phyloP scores from a whole-genome alignment of 495 filamentous ascomycete genomes.

The Aspergillus haitiensis region DNA sequence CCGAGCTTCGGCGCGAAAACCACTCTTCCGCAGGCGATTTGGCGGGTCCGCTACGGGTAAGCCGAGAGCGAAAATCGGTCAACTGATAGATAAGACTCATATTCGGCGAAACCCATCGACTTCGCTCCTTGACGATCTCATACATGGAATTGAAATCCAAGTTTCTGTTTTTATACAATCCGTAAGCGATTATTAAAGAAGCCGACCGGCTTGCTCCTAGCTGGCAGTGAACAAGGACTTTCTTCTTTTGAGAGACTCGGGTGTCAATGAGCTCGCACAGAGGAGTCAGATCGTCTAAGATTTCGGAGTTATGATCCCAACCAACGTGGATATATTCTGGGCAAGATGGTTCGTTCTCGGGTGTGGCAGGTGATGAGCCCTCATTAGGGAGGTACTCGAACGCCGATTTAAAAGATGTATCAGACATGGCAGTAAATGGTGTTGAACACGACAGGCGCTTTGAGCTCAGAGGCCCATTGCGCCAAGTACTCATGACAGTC shows the following conservation, averaged over 20 bases:
- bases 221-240: constrained; percentile 90
- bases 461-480: constrained; percentile 33
- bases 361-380: constrained; percentile 62
- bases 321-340: constrained; percentile 95
- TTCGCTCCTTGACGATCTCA: constrained; percentile 81
- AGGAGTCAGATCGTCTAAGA: constrained; percentile 77
- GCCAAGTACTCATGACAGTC: constrained; percentile 45
- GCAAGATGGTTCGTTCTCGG: constrained; percentile 38
- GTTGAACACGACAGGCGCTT: constrained; percentile 52
- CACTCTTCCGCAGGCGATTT: constrained; percentile 38
- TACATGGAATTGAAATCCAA: constrained; percentile 93
- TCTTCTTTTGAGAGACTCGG: constrained; percentile 74
- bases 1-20: constrained; percentile 40
- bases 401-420: constrained; percentile 70
- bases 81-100: constrained; percentile 98
- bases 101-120: constrained; percentile 95
- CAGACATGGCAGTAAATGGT: constrained; percentile 69
- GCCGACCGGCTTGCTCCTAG: constrained; percentile 94
- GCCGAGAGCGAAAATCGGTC: constrained; percentile 69
- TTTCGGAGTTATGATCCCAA: constrained; percentile 98
- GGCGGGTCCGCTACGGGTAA: constrained; percentile 48
- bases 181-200: constrained; percentile 95
- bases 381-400: constrained; percentile 55
- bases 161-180: constrained; percentile 84
- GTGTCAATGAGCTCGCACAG: constrained; percentile 88